phyloP scores from a whole-genome alignment of 306 rosid species.

The Inga oerstediana region DNA sequence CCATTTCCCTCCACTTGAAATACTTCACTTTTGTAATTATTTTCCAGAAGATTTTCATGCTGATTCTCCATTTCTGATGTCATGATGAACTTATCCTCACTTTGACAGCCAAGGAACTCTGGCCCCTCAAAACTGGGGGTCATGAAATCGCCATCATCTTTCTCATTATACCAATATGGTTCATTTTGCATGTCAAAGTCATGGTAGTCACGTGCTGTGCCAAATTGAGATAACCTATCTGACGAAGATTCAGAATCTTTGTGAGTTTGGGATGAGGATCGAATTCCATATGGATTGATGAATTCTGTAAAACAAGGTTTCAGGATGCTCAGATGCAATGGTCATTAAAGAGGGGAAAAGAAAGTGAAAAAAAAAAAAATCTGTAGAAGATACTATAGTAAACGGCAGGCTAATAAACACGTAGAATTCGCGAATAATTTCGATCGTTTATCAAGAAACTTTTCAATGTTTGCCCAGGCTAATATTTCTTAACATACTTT shows the following conservation, averaged over 20 bases:
- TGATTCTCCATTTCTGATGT: slow-evolving; percentile 52
- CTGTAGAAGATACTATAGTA: background rate
- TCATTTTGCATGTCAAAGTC: slow-evolving; percentile 90
- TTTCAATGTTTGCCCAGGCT: background rate
- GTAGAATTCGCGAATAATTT: background rate
- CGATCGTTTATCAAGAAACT: background rate
- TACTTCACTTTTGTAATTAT: slow-evolving; percentile 34
- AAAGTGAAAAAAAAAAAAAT: background rate
- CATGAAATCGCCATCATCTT: slow-evolving; percentile 75
- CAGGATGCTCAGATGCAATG: slow-evolving; percentile 24
- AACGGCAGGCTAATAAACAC: background rate
- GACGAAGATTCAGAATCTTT: slow-evolving; percentile 75
- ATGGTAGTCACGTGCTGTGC: slow-evolving; percentile 88
- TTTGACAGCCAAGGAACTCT: slow-evolving; percentile 69
- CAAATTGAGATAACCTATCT: slow-evolving; percentile 84
- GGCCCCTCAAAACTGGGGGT: slow-evolving; percentile 78
- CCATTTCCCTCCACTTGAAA: slow-evolving; percentile 36
- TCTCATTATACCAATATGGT: slow-evolving; percentile 79
- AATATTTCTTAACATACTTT: background rate
- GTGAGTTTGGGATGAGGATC: slow-evolving; percentile 54
- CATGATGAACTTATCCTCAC: slow-evolving; percentile 92
- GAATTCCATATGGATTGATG: slow-evolving; percentile 85
- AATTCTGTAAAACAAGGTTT: slow-evolving; percentile 59
- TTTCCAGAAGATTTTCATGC: slow-evolving; percentile 35
- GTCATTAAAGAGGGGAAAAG: slow-evolving; percentile 11